Percentiles rank a stretch among this genome's conserved stretches.
phyloP scores from a whole-genome alignment of 257 asterid species.

The Solanum tarapatanum region DNA sequence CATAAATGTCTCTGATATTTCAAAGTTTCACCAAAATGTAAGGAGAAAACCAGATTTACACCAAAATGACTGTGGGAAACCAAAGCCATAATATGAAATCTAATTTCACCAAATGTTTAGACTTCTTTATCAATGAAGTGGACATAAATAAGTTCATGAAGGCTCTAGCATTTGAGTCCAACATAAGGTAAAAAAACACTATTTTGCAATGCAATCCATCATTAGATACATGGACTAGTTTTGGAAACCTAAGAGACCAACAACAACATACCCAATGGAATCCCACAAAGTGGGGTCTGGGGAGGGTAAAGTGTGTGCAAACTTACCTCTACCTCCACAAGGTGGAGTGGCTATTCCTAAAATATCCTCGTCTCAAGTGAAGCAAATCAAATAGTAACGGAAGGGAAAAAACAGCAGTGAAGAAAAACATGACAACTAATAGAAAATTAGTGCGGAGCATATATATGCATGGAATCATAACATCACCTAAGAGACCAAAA shows the following conservation, averaged over 20 bases:
- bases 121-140: background rate
- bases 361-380: background rate
- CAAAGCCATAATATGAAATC: background rate
- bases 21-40: background rate
- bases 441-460: background rate
- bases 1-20: background rate
- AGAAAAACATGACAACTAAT: background rate
- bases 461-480: background rate
- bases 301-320: background rate
- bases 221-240: background rate
- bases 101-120: background rate
- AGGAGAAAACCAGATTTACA: background rate
- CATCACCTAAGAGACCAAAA: background rate
- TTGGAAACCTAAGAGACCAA: background rate
- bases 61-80: background rate
- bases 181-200: background rate
- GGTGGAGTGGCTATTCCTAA: background rate
- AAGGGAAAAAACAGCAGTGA: background rate
- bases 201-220: background rate
- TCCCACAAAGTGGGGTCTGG: background rate
- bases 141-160: background rate
- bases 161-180: background rate
- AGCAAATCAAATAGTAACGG: background rate
- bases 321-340: background rate
- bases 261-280: background rate